A percentile compares a stretch with the other conserved stretches of the same genome.
Conservation (phyloP, 2,329 filamentous ascomycete species). For the Pyrenochaeta sp. region DNA sequence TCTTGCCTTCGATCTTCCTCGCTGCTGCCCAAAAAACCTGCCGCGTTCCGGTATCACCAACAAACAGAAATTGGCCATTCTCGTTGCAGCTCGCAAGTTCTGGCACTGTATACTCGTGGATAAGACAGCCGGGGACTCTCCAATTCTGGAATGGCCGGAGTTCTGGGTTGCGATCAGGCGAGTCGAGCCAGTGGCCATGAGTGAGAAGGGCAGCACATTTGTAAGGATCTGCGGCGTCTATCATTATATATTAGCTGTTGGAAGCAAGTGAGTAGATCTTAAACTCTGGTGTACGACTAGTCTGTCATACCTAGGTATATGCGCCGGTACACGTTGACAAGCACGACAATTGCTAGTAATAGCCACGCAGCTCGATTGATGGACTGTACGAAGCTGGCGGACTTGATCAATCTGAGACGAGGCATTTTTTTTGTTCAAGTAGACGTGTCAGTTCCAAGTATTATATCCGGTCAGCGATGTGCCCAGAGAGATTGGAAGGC, state of each 20-base stretch:
- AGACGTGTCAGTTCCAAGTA: too few species aligned
- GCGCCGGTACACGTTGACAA: conserved; percentile 21
- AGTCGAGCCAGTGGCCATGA: conserved; percentile 62
- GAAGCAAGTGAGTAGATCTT: background rate
- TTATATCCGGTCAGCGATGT: too few species aligned
- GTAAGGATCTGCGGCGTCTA: conserved; percentile 58
- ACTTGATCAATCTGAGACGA: conserved; percentile 11
- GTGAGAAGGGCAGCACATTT: conserved; percentile 64
- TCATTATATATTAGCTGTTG: background rate
- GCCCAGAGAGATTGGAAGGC: too few species aligned
- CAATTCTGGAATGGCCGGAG: conserved; percentile 58
- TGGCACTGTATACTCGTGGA: conserved; percentile 63
- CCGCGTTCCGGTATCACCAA: conserved; percentile 68
- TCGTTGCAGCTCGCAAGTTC: conserved; percentile 64
- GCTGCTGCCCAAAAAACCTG: conserved; percentile 68
- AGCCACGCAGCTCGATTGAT: conserved; percentile 12
- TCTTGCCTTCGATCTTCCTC: conserved; percentile 50
- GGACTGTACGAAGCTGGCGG: conserved; percentile 8
- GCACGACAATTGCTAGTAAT: conserved; percentile 18
- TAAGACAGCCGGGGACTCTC: conserved; percentile 68
- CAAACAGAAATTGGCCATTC: conserved; percentile 64
- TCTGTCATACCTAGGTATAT: conserved; percentile 5
- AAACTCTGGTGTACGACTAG: too few species aligned
- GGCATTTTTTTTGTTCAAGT: too few species aligned
- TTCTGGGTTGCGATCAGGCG: conserved; percentile 40